These are phyloP conservation scores for Apiotrichum gracile DNA, from an alignment of 1,284 basidiomycete genomes.

Conservation along the genomic window DNA sequence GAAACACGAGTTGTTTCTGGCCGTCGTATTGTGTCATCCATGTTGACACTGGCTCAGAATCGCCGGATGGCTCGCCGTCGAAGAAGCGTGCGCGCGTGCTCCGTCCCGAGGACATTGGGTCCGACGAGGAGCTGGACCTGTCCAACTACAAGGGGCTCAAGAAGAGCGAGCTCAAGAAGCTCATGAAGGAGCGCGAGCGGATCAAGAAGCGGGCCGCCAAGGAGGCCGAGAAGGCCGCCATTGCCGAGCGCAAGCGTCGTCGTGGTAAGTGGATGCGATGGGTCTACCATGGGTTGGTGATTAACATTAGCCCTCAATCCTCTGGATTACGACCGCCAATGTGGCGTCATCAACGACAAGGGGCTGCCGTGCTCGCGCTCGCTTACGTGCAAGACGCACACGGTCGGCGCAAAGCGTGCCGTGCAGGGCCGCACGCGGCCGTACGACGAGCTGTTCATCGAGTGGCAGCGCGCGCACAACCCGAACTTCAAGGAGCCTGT, in stretches of 20 bases:
- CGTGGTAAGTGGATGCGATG: constrained; percentile 51
- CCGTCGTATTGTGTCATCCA: background rate
- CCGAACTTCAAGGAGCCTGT: constrained; percentile 91
- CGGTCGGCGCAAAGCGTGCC: constrained; percentile 92
- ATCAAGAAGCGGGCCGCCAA: constrained; percentile 66
- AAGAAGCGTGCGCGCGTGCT: constrained; percentile 37
- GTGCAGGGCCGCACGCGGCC: constrained; percentile 77
- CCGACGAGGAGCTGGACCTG: constrained; percentile 21
- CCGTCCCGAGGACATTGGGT: constrained; percentile 46
- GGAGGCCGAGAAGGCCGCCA: constrained; percentile 47
- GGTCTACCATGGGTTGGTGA: no score
- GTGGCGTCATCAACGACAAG: constrained; percentile 97
- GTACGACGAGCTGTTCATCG: constrained; percentile 82
- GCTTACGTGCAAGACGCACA: constrained; percentile 95
- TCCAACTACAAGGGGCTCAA: constrained; percentile 28
- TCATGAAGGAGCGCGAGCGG: constrained; percentile 34
- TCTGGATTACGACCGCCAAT: constrained; percentile 86
- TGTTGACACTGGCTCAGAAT: constrained; percentile 6
- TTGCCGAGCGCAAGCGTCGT: constrained; percentile 62
- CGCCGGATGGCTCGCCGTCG: constrained; percentile 13
- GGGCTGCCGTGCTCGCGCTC: constrained; percentile 89
- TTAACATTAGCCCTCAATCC: constrained; percentile 52
- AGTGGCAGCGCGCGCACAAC: constrained; percentile 89
- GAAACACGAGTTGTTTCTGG: background rate
- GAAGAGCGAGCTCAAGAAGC: constrained; percentile 39